A percentile compares a stretch with the other conserved stretches of the same genome.
Evolutionary conservation across 352 stramenopile genomes (phyloP).

Genomic region (Pythium utonaiense): DNA sequence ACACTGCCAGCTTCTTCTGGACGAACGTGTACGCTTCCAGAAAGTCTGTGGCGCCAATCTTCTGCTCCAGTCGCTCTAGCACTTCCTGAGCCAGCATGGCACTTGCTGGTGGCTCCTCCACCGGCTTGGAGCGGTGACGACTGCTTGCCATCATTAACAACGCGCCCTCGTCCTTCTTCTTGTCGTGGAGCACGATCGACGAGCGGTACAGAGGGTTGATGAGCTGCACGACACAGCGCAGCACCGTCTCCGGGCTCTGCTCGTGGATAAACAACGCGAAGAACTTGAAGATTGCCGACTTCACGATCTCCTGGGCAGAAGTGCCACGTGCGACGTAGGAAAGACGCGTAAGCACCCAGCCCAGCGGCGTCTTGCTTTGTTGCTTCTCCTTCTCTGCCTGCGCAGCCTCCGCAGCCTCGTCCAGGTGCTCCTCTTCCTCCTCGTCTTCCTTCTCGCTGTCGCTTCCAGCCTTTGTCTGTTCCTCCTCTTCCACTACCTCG

Average conservation of each 20-base stretch:
- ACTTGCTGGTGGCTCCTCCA: constrained; percentile 36
- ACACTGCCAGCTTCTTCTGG: constrained; percentile 71
- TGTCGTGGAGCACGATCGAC: constrained; percentile 38
- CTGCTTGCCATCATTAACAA: constrained; percentile 10
- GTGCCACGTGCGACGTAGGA: constrained; percentile 71
- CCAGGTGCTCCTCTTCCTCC: constrained; percentile 23
- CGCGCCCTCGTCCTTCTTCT: constrained; percentile 38
- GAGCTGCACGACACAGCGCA: constrained; percentile 71
- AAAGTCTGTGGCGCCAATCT: constrained; percentile 69
- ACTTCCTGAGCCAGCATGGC: constrained; percentile 79
- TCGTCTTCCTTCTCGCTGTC: constrained; percentile 26
- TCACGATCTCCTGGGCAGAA: constrained; percentile 41
- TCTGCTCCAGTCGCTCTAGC: constrained; percentile 80
- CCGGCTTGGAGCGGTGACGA: not conserved
- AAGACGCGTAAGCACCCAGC: constrained; percentile 82
- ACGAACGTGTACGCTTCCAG: constrained; percentile 83
- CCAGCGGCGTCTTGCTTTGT: constrained; percentile 62
- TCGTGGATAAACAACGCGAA: constrained; percentile 75
- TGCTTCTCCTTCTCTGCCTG: constrained; percentile 43
- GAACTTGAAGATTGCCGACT: constrained; percentile 78
- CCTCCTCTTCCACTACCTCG: constrained; percentile 18
- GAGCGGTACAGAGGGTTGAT: constrained; percentile 82
- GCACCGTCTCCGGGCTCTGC: constrained; percentile 43
- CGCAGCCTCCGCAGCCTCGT: constrained; percentile 21
- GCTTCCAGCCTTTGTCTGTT: constrained; percentile 9